Conservation (phyloP, 2,329 filamentous ascomycete species). For the Penicillium sp. region DNA sequence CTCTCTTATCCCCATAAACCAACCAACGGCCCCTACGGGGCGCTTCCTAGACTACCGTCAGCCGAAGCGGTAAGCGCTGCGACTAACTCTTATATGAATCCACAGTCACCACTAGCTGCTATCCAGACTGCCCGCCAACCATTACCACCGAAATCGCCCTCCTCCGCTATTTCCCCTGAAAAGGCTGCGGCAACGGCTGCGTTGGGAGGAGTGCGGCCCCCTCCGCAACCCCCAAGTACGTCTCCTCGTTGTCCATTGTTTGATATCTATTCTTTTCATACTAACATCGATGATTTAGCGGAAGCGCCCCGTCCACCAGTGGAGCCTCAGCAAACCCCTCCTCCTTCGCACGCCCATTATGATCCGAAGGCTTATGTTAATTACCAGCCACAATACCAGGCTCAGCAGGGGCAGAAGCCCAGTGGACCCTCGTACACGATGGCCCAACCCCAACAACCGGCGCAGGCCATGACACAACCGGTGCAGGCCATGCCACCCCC, state of each 20-base stretch:
- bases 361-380: constrained; percentile 50
- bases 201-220: constrained; percentile 53
- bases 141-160: constrained; percentile 55
- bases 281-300: constrained; percentile 37
- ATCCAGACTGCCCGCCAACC: constrained; percentile 47
- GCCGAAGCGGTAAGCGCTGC: constrained; percentile 51
- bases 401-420: constrained; percentile 37
- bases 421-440: constrained; percentile 34
- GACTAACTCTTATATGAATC: constrained; percentile 50
- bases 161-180: constrained; percentile 55
- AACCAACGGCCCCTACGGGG: constrained; percentile 44
- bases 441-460: constrained; percentile 34
- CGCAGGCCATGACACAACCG: constrained; percentile 29
- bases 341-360: constrained; percentile 55
- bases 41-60: constrained; percentile 45
- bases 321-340: constrained; percentile 40
- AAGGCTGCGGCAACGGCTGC: constrained; percentile 57
- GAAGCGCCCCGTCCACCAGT: constrained; percentile 49
- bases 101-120: constrained; percentile 51
- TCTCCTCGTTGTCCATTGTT: neutral
- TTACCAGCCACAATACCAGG: constrained; percentile 41
- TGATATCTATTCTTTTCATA: constrained; percentile 41
- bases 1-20: constrained; percentile 46
- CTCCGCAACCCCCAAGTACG: constrained; percentile 50
- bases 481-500: constrained; percentile 33